Conservation (phyloP, 352 stramenopile species). For the Globisporangium perplexum region DNA sequence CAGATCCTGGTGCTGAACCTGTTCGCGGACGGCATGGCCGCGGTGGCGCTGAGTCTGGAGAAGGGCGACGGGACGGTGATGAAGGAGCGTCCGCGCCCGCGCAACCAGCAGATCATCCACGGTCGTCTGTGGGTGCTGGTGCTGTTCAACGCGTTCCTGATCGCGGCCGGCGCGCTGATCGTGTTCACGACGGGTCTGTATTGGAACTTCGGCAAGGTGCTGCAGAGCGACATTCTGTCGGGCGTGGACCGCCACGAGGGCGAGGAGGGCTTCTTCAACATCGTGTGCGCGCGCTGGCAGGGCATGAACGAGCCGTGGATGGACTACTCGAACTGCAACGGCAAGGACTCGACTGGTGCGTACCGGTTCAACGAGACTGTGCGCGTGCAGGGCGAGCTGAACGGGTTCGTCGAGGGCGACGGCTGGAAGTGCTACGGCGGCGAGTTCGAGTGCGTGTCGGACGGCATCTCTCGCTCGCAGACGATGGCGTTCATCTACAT, state of each 20-base stretch:
- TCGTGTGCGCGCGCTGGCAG: slow-evolving; percentile 52
- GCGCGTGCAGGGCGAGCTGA: slow-evolving; percentile 41
- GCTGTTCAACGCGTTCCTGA: slow-evolving; percentile 49
- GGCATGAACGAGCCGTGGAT: slow-evolving; percentile 41
- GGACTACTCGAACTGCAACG: slow-evolving; percentile 46
- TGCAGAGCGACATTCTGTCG: slow-evolving; percentile 46
- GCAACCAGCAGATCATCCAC: slow-evolving; percentile 45
- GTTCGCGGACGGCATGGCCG: slow-evolving; percentile 94
- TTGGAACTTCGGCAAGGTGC: slow-evolving; percentile 59
- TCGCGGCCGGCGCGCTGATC: slow-evolving; percentile 26
- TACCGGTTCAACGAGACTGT: slow-evolving; percentile 50
- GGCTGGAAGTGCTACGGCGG: slow-evolving; percentile 40
- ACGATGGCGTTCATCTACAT: slow-evolving; percentile 74
- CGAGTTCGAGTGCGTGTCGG: slow-evolving; percentile 54
- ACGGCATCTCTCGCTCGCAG: slow-evolving; percentile 54
- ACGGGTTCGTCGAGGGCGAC: slow-evolving; percentile 44
- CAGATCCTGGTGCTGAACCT: slow-evolving; percentile 99
- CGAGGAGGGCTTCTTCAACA: slow-evolving; percentile 39
- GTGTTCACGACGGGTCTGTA: slow-evolving; percentile 58
- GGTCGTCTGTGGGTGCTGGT: slow-evolving; percentile 63
- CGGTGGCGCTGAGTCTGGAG: slow-evolving; percentile 65
- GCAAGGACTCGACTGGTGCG: slow-evolving; percentile 24
- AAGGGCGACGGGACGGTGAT: slow-evolving; percentile 64
- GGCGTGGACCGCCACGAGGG: slow-evolving; percentile 34
- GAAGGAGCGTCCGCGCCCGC: slow-evolving; percentile 49